phyloP scores from a whole-genome alignment of 208 protist genomes.

The Crithidia thermophila region DNA sequence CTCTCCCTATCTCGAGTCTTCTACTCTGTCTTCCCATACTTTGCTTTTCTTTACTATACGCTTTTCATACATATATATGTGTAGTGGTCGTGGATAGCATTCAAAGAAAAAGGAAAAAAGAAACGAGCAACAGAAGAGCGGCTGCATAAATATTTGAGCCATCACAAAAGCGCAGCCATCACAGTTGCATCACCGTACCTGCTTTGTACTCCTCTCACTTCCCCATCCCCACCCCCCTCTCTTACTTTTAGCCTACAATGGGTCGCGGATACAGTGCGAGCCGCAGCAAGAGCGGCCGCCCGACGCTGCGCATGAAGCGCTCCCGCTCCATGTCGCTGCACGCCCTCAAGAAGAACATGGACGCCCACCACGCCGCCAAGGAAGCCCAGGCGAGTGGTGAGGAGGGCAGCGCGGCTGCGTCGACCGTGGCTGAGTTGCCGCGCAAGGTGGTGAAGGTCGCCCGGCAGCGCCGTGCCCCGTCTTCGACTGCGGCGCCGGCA shows the following conservation, averaged over 20 bases:
- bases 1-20: too few relatives aligned
- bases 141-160: too few relatives aligned
- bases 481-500: not conserved
- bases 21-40: too few relatives aligned
- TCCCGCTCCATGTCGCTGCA: slow-evolving; percentile 56
- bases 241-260: slow-evolving; percentile 35
- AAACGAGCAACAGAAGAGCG: too few relatives aligned
- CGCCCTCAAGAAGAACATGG: slow-evolving; percentile 38
- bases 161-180: too few relatives aligned
- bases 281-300: slow-evolving; percentile 77
- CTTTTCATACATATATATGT: too few relatives aligned
- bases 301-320: slow-evolving; percentile 76
- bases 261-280: slow-evolving; percentile 81
- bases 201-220: too few relatives aligned
- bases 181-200: too few relatives aligned
- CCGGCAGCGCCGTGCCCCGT: slow-evolving; percentile 18
- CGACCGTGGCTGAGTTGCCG: not conserved
- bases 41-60: too few relatives aligned
- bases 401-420: not conserved
- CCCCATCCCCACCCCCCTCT: too few relatives aligned
- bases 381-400: not conserved
- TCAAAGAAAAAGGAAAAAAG: too few relatives aligned
- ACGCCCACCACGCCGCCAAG: slow-evolving; percentile 17
- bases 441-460: slow-evolving; percentile 32
- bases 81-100: too few relatives aligned